Evolutionary conservation across 805 yeast genomes (phyloP).

Genomic region (Candida suzukii): DNA sequence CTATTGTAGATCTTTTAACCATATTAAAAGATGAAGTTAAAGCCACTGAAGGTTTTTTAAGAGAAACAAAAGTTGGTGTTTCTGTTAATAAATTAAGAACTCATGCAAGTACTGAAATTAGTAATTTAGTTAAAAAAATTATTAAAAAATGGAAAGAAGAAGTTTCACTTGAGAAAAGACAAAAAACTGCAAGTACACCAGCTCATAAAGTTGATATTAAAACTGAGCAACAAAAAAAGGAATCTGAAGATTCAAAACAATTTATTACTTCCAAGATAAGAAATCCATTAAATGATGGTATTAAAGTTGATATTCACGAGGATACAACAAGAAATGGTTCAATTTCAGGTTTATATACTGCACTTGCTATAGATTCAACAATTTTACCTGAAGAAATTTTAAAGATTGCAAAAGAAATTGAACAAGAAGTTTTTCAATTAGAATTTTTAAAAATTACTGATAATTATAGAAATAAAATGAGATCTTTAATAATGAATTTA

Average conservation of each 20-base stretch:
- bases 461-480: constrained; percentile 71
- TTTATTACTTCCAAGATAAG: constrained; percentile 52
- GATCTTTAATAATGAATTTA: constrained; percentile 81
- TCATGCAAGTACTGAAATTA: constrained; percentile 58
- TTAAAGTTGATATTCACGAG: constrained; percentile 60
- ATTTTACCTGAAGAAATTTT: constrained; percentile 46
- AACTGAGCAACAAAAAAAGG: too few relatives aligned
- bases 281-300: constrained; percentile 75
- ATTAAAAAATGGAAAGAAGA: constrained; percentile 87
- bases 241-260: constrained; percentile 19
- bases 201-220: too few relatives aligned
- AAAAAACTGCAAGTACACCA: background rate
- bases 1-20: constrained; percentile 59
- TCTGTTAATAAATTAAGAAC: constrained; percentile 86
- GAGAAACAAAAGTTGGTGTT: constrained; percentile 96
- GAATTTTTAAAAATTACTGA: constrained; percentile 52
- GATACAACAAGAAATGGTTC: constrained; percentile 81
- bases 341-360: constrained; percentile 77
- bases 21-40: constrained; percentile 61
- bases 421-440: constrained; percentile 56
- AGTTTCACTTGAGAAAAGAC: constrained; percentile 58
- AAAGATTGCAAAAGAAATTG: constrained; percentile 62
- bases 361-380: constrained; percentile 74
- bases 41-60: constrained; percentile 78
- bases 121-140: constrained; percentile 69